Percentiles rank a stretch among this genome's conserved stretches.
These are phyloP conservation scores for Fimicolochytrium jonesii DNA, from an alignment of 192 early-diverging fungal genomes.

Conservation along the genomic window DNA sequence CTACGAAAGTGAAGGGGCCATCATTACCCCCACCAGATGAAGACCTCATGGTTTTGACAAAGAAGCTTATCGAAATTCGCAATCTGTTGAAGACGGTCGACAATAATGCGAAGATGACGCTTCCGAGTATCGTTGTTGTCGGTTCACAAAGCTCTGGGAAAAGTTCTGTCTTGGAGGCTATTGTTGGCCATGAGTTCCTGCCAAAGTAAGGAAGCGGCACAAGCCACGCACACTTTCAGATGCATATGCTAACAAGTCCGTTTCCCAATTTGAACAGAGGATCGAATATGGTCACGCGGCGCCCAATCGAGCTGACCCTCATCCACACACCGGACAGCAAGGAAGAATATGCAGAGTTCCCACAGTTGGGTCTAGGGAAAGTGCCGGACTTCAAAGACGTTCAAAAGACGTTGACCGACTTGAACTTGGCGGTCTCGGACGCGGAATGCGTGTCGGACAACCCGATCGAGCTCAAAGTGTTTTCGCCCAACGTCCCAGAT, in stretches of 20 bases:
- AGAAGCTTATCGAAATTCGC: constrained; percentile 91
- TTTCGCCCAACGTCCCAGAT: constrained; percentile 94
- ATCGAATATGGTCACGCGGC: constrained; percentile 89
- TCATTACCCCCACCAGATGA: constrained; percentile 62
- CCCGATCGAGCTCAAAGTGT: constrained; percentile 94
- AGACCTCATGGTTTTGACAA: constrained; percentile 82
- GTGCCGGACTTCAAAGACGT: constrained; percentile 85
- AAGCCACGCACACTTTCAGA: too few species aligned
- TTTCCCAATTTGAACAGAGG: constrained; percentile 40
- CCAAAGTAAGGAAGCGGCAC: constrained; percentile 57
- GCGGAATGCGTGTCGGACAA: constrained; percentile 87
- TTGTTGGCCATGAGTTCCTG: constrained; percentile 94
- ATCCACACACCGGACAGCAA: constrained; percentile 75
- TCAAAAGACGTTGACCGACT: constrained; percentile 88
- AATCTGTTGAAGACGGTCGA: constrained; percentile 88
- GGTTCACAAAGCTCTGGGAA: constrained; percentile 70
- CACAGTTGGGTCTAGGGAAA: constrained; percentile 66
- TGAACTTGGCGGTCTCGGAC: constrained; percentile 93
- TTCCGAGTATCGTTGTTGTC: constrained; percentile 72
- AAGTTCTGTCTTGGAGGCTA: constrained; percentile 92
- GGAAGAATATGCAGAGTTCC: constrained; percentile 51
- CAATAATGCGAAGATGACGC: constrained; percentile 64
- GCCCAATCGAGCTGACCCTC: constrained; percentile 94
- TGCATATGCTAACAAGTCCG: too few species aligned
- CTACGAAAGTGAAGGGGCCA: constrained; percentile 17